Evolutionary conservation across 208 protist genomes (phyloP).

Genomic region (Trichomonas gallinae): DNA sequence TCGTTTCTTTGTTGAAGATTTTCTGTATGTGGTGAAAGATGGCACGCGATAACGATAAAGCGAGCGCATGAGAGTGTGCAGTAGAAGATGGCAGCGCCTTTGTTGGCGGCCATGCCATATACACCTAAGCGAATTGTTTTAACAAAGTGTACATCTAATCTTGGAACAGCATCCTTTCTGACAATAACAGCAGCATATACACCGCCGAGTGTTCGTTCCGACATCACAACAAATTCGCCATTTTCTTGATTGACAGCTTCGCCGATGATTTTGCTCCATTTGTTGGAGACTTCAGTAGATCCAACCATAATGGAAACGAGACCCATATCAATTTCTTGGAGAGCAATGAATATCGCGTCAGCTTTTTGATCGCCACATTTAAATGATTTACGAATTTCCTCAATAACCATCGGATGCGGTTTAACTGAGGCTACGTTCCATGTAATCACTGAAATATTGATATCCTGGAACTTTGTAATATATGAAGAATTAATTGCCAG

Average conservation of each 20-base stretch:
- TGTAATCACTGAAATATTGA: neutral
- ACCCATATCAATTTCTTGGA: constrained; percentile 19
- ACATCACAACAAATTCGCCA: neutral
- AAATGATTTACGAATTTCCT: neutral
- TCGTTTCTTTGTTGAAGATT: neutral
- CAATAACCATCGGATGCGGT: neutral
- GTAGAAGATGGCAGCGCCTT: neutral
- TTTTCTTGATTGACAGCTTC: neutral
- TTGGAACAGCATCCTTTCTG: neutral
- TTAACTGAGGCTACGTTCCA: constrained; percentile 3
- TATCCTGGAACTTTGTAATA: neutral
- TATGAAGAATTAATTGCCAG: neutral
- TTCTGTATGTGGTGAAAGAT: neutral
- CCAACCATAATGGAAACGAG: neutral
- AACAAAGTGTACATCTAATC: neutral
- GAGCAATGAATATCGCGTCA: neutral
- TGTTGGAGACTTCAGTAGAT: neutral
- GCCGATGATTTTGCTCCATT: neutral
- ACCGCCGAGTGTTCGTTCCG: neutral
- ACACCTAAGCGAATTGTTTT: neutral
- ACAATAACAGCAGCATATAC: neutral
- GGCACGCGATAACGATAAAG: neutral
- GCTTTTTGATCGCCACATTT: neutral
- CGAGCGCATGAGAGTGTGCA: neutral
- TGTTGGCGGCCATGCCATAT: constrained; percentile 7